Conservation (phyloP, 352 stramenopile genomes). For the Nothophytophthora sp. region DNA sequence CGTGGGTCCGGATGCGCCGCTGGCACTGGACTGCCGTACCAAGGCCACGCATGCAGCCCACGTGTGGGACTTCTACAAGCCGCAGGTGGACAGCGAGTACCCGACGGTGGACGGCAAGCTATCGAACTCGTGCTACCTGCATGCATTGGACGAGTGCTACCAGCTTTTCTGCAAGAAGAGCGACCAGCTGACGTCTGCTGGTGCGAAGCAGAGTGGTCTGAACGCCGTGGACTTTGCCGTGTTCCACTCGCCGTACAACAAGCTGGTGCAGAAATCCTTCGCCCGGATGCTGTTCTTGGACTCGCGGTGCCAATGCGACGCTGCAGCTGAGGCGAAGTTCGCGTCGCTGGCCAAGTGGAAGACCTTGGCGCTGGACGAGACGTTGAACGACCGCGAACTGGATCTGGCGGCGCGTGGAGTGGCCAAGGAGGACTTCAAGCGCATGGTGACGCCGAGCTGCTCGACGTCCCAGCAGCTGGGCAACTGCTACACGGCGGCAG, state of each 20-base stretch:
- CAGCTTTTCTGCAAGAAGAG: conserved; percentile 88
- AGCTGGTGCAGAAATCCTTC: conserved; percentile 97
- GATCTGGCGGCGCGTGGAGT: conserved; percentile 88
- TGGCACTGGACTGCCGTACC: conserved; percentile 89
- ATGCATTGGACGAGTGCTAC: conserved; percentile 96
- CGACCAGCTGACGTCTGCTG: conserved; percentile 15
- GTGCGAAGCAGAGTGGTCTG: conserved; percentile 29
- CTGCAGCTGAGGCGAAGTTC: conserved; percentile 24
- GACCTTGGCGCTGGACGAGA: conserved; percentile 85
- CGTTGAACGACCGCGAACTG: conserved; percentile 90
- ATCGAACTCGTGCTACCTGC: conserved; percentile 96
- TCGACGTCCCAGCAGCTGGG: conserved; percentile 88
- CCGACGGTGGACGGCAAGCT: conserved; percentile 94
- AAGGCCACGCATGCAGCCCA: conserved; percentile 92
- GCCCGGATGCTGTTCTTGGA: conserved; percentile 85
- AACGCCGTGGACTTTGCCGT: conserved; percentile 91
- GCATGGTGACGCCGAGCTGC: conserved; percentile 87
- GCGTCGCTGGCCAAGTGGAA: conserved; percentile 69
- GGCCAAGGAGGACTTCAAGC: conserved; percentile 70
- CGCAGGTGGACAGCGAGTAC: conserved; percentile 92
- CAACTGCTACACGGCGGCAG: conserved; percentile 97
- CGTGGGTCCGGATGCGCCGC: conserved; percentile 94
- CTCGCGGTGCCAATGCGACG: conserved; percentile 31
- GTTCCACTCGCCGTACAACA: conserved; percentile 99
- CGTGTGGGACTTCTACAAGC: conserved; percentile 99